Base-by-base conservation (phyloP, 2,329 filamentous ascomycete genomes). In the Clonostachys solani region DNA sequence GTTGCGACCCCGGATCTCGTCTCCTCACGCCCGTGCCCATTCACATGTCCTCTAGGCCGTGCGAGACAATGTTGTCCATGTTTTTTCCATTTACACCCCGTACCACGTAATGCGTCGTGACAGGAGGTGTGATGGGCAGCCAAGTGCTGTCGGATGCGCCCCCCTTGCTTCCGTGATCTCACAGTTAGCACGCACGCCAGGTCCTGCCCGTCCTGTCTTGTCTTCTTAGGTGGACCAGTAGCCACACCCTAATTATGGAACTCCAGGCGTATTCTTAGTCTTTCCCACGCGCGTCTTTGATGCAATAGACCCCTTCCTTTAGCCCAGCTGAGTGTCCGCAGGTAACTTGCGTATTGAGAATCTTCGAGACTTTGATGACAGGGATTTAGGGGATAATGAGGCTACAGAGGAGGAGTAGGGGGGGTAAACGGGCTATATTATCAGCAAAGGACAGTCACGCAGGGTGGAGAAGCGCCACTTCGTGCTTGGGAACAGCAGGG, bases 21-120 rank as follows among this genome's bases (percentile, higher is more conserved):
- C 19, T 19, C 5, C 19, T 19, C 41, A 36, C 50, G 44, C n/a
- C 38, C 42, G 16, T 16, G 19, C 23, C 45, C 37, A 42, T 46
- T 42, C 45, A 46, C 45, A 46, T 46, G 45, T 13, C 33, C 38
- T 42, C 12, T 16, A 33, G 16, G 13, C 40, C 15, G 45, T 46
- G 45, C 45, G 35, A 37, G 43, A n/a, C 12, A n/a, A n/a, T n/a
- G n/a, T 33, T 44, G 43, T 34, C 18, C 18, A n/a, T n/a, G 36
- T 18, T 5, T n/a, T 38, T 8, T n/a, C 15, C 36, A 38, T 18
- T 18, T 38, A 38, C 36, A 38, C 36, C 15, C 36, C 36, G 17
- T 38, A 38, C 36, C 36, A 18, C 36, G 17, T 38, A n/a, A 18
- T 38, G 36, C 12, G 36, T 38, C 36, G 17, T 18, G 36, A 18